Evolutionary conservation across 2,329 filamentous ascomycete species (phyloP).

Genomic region (Colletotrichum limetticola): DNA sequence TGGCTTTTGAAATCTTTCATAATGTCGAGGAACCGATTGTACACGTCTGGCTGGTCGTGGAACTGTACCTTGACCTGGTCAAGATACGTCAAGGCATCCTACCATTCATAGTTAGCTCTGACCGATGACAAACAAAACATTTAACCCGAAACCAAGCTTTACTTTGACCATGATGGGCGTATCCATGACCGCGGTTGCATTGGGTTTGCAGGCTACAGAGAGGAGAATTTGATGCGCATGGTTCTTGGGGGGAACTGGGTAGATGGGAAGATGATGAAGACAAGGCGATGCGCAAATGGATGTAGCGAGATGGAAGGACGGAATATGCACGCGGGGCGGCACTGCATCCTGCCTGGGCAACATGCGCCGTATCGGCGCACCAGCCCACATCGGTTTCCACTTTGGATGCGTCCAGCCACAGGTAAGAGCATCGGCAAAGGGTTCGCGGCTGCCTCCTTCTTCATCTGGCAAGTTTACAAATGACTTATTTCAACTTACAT

Average conservation of each 20-base stretch:
- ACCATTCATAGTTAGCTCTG: slow-evolving; percentile 23
- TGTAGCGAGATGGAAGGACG: neutral
- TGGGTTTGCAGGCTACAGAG: neutral
- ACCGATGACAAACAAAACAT: neutral
- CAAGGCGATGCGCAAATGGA: slow-evolving; percentile 2
- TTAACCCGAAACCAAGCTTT: slow-evolving; percentile 1
- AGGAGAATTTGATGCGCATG: neutral
- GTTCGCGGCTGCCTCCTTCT: neutral
- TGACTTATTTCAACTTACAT: slow-evolving; percentile 58
- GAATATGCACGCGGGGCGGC: slow-evolving; percentile 24
- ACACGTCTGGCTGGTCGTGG: slow-evolving; percentile 95
- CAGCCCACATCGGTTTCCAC: slow-evolving; percentile 35
- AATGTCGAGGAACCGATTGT: slow-evolving; percentile 96
- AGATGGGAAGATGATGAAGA: slow-evolving; percentile 13
- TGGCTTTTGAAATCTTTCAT: slow-evolving; percentile 99
- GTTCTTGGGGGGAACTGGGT: neutral
- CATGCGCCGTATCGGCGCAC: slow-evolving; percentile 32
- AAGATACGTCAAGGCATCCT: slow-evolving; percentile 89
- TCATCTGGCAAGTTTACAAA: slow-evolving; percentile 9
- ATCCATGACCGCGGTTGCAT: slow-evolving; percentile 23
- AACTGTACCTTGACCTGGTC: slow-evolving; percentile 99
- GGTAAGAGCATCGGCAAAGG: slow-evolving; percentile 7
- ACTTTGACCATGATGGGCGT: slow-evolving; percentile 26
- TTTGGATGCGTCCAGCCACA: slow-evolving; percentile 32
- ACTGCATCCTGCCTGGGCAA: slow-evolving; percentile 24